phyloP scores from a whole-genome alignment of 495 filamentous ascomycete genomes.

The Letharia lupina region DNA sequence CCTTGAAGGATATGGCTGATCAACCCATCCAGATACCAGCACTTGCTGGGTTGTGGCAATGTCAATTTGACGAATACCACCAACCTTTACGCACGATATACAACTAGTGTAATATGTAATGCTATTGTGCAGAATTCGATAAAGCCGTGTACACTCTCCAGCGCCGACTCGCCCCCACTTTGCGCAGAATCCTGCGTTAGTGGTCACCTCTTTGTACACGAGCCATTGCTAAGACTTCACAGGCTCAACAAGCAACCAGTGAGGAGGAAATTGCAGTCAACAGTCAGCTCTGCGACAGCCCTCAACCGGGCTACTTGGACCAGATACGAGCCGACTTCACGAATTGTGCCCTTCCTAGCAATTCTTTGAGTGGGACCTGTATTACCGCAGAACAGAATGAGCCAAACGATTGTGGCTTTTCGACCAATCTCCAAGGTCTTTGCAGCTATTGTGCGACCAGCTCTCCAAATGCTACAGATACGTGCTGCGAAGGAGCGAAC shows the following conservation, averaged over 20 bases:
- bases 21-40: constrained; percentile 51
- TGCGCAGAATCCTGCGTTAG: constrained; percentile 88
- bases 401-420: constrained; percentile 79
- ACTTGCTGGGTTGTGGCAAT: constrained; percentile 69
- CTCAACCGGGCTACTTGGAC: constrained; percentile 52
- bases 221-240: constrained; percentile 25
- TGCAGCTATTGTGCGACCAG: constrained; percentile 79
- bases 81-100: constrained; percentile 86
- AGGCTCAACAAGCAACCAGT: constrained; percentile 79
- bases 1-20: constrained; percentile 18
- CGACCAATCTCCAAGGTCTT: constrained; percentile 68
- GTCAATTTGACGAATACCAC: constrained; percentile 74
- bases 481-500: constrained; percentile 82
- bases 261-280: constrained; percentile 79
- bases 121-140: constrained; percentile 89
- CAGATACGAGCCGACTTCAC: constrained; percentile 91
- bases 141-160: constrained; percentile 55
- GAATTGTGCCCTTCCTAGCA: constrained; percentile 72
- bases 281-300: constrained; percentile 57
- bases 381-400: constrained; percentile 73
- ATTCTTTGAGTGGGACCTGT: constrained; percentile 67
- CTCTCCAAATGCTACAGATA: constrained; percentile 85
- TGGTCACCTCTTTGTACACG: constrained; percentile 19
- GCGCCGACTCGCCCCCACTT: constrained; percentile 58
- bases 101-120: constrained; percentile 88